phyloP scores from a whole-genome alignment of 176 grass and related monocot genomes.

The Carex cristatella region DNA sequence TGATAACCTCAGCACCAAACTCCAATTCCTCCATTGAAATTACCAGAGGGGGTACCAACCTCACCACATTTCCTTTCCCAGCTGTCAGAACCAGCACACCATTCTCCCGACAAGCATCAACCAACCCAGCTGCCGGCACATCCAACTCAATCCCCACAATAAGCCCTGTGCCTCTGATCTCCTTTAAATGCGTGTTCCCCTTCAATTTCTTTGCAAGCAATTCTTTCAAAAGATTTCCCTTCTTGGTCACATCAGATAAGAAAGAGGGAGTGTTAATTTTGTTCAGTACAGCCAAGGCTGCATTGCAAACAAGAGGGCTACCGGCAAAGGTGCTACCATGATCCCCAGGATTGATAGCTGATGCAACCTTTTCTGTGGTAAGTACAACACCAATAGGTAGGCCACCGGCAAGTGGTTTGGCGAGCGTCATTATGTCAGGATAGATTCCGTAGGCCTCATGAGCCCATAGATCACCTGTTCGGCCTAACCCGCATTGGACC shows the following conservation, averaged over 20 bases:
- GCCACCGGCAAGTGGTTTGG: slow-evolving; percentile 72
- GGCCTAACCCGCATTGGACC: slow-evolving; percentile 83
- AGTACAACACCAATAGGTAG: slow-evolving; percentile 62
- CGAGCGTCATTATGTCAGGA: slow-evolving; percentile 84
- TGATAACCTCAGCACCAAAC: slow-evolving; percentile 46
- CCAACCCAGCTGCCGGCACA: slow-evolving; percentile 41
- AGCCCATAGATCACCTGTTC: slow-evolving; percentile 78
- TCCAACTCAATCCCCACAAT: slow-evolving; percentile 70
- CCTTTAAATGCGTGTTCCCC: slow-evolving; percentile 53
- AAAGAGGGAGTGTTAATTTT: slow-evolving; percentile 64
- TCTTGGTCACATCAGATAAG: slow-evolving; percentile 42
- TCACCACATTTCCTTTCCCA: slow-evolving; percentile 81
- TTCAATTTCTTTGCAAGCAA: slow-evolving; percentile 51
- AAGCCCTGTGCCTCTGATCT: slow-evolving; percentile 62
- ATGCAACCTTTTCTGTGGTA: slow-evolving; percentile 55
- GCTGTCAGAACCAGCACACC: slow-evolving; percentile 72
- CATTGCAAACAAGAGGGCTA: slow-evolving; percentile 46
- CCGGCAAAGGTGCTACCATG: slow-evolving; percentile 74
- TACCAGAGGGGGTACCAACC: slow-evolving; percentile 64
- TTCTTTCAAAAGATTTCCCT: slow-evolving; percentile 64
- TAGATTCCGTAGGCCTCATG: slow-evolving; percentile 45
- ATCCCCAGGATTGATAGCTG: slow-evolving; percentile 58
- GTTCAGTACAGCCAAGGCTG: slow-evolving; percentile 50
- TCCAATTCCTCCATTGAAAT: slow-evolving; percentile 75
- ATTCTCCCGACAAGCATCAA: slow-evolving; percentile 50